phyloP scores from a whole-genome alignment of 805 yeast species.

The Candida chilensis region DNA sequence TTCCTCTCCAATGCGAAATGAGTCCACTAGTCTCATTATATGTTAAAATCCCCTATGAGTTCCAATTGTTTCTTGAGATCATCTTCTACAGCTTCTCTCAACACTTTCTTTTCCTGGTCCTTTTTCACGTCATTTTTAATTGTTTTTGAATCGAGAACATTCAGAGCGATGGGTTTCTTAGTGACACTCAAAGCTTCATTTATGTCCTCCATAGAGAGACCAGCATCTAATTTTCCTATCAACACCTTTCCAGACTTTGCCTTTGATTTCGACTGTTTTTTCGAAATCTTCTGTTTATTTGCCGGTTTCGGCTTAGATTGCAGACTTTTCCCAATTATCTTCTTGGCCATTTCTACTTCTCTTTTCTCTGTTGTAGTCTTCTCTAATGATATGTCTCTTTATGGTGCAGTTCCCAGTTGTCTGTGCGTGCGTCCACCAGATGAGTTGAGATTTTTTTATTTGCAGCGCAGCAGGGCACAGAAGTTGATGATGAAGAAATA shows the following conservation, averaged over 20 bases:
- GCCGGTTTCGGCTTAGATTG: conserved; percentile 6
- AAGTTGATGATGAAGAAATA: background rate
- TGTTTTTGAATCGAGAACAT: background rate
- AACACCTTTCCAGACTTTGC: conserved; percentile 20
- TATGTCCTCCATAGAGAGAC: conserved; percentile 10
- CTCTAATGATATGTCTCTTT: conserved; percentile 1
- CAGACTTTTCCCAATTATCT: conserved; percentile 1
- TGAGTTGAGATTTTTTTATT: background rate
- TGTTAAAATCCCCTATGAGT: background rate
- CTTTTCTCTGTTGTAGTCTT: background rate
- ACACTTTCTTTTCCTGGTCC: background rate
- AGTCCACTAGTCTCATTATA: no score
- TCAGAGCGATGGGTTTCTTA: no score
- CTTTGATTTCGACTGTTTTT: conserved; percentile 7
- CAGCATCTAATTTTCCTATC: conserved; percentile 23
- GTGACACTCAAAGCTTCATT: conserved; percentile 9
- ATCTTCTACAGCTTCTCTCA: background rate
- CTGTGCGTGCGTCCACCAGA: background rate
- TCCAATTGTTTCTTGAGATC: background rate
- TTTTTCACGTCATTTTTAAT: background rate
- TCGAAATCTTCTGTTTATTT: conserved; percentile 5
- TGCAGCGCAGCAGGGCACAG: background rate
- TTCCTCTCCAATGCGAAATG: no score
- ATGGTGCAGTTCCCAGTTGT: background rate
- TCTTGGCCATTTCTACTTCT: background rate